phyloP scores from a whole-genome alignment of 768 basidiomycete species.

The Dioszegia crocea region DNA sequence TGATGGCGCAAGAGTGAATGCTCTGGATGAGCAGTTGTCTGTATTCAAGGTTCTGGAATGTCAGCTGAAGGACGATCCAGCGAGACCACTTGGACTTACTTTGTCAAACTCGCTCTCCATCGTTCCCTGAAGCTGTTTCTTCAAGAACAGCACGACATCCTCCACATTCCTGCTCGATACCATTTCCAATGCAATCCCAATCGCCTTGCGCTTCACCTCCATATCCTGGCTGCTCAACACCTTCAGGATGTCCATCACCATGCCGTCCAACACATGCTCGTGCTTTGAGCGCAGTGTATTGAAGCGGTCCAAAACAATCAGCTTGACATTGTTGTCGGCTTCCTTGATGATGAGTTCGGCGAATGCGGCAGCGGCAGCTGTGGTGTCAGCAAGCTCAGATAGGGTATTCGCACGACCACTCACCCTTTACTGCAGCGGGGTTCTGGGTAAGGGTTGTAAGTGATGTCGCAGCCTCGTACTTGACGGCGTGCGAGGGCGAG shows the following conservation, averaged over 20 bases:
- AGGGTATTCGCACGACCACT: constrained; percentile 4
- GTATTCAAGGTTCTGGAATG: constrained; percentile 78
- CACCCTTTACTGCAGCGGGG: constrained; percentile 91
- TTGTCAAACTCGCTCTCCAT: constrained; percentile 91
- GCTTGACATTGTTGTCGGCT: constrained; percentile 97
- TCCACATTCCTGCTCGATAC: constrained; percentile 91
- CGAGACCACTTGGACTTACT: constrained; percentile 54
- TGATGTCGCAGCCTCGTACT: constrained; percentile 94
- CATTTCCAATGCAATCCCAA: constrained; percentile 84
- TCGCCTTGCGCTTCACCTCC: constrained; percentile 90
- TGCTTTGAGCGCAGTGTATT: constrained; percentile 77
- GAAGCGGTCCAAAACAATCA: constrained; percentile 90
- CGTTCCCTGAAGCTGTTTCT: constrained; percentile 93
- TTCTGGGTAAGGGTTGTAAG: constrained; percentile 92
- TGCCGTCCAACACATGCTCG: constrained; percentile 74
- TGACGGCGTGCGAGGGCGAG: constrained; percentile 84
- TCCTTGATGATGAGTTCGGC: constrained; percentile 89
- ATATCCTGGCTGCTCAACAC: constrained; percentile 82
- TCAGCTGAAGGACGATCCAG: no score
- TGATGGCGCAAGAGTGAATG: constrained; percentile 92
- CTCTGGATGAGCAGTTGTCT: constrained; percentile 93
- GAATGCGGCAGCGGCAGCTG: constrained; percentile 82
- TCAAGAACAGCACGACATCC: constrained; percentile 90
- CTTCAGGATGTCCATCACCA: constrained; percentile 94
- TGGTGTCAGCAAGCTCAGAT: constrained; percentile 16